Base-by-base conservation (phyloP, 139 green algal species). In the Picochlorum sp. region DNA sequence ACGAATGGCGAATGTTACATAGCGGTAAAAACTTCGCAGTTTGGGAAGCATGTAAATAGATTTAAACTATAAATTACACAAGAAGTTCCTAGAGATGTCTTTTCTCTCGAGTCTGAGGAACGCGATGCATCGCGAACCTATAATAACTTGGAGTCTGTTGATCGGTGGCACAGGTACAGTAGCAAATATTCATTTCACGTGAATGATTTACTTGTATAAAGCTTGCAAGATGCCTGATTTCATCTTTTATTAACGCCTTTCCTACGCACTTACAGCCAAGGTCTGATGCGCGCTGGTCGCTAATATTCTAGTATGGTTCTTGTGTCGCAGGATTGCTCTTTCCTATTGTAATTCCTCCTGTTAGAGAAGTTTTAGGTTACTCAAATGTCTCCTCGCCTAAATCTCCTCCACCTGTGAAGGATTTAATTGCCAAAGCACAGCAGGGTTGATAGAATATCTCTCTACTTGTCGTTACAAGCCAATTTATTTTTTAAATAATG, bases 21-120 rank as follows among this genome's bases (percentile, higher is more conserved):
- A 77, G 55, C 29, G 88, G 88, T 37, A 61, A 55, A 37, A 76
- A 93, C 30, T 93, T 77, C 74, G 88, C 88, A 5, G 81, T 91
- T 18, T 94, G 88, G 88, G 78, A 86, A 67, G 70, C 68, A 1
- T 26, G 18, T 26, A 47, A 47, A 47, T 47, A 20, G 10, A 26
- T 14, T 22, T 22, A n/a, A n/a, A n/a, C n/a, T n/a, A n/a, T n/a
- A n/a, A 41, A 41, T 41, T 41, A 41, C 35, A 41, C 12, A n/a
- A n/a, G n/a, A n/a, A n/a, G n/a, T n/a, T n/a, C n/a, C n/a, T 47
- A 47, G 22, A 30, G 18, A 64, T 64, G 57, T 37, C 16, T 22
- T 18, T 65, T 9, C 25, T 20, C 24, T 33, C 33, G 45, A 18
- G 16, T 22, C 36, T 77, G 5, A 36, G 57, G 7, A 59, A 22